Evolutionary conservation across 2,329 filamentous ascomycete genomes (phyloP), one percentile per base, ranked within the genome.

Genomic region (Penicillium sp.): DNA sequence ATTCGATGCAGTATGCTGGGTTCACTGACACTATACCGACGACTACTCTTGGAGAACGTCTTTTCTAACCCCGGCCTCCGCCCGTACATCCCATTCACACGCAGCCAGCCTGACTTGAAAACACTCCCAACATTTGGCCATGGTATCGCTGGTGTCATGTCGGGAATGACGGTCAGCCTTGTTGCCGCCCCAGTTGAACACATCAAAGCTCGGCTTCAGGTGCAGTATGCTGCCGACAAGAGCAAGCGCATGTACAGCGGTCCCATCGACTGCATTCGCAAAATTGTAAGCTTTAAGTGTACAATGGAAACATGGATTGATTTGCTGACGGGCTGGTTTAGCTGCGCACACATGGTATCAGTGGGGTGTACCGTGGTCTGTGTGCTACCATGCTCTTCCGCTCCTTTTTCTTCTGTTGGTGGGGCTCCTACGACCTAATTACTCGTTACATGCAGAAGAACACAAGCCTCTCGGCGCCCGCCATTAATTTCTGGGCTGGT

Each of bases 371-470:
- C 74, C 92, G 91, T 70, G 94, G 94, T 0, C 82, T 99, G 12
- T 79, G 76, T 35, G 90, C 94, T 1, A 97, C 94, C 0, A 79
- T 97, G 47, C 75, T 97, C 46, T 97, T 97, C 78, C 85, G 94
- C 18, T 85, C 86, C 14, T 96, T 93, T 77, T 99, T 99, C 81
- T 97, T 96, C 82, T 94, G 88, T 79, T 97, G 92, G 92, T 99
- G 94, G 94, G 87, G 87, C n/a, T 89, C 86, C 57, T 99, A 99
- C 78, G 93, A 97, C 67, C 65, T 96, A 27, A 82, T 97, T 64
- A 89, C 90, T 5, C 81, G 85, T 22, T 76, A 81, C 56, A 78
- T 97, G 69, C 79, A 83, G 52, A 74, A 83, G 18, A 79, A 85
- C 65, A 96, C 92, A 2, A 75, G 65, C 12, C 77, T 97, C 51